Evolutionary conservation across 2,329 filamentous ascomycete genomes (phyloP).

Genomic region (Sporothrix brasiliensis): DNA sequence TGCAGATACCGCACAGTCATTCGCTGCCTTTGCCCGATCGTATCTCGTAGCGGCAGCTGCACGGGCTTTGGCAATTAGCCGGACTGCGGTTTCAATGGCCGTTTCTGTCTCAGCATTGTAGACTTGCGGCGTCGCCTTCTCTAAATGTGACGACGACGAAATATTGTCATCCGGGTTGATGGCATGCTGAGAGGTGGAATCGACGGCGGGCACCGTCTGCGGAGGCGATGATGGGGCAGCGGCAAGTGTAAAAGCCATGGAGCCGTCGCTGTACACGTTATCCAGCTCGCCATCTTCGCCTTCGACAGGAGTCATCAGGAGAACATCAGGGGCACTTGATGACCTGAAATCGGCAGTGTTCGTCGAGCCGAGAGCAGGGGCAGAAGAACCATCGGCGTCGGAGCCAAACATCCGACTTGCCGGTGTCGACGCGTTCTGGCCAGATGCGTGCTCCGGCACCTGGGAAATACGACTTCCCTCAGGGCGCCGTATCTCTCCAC

Average conservation of each 20-base stretch:
- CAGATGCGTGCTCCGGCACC: background rate
- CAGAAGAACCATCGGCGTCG: background rate
- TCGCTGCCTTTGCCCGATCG: background rate
- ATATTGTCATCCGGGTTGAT: background rate
- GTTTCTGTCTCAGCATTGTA: background rate
- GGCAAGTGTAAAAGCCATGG: background rate
- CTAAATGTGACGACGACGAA: background rate
- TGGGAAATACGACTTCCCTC: background rate
- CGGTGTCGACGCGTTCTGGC: background rate
- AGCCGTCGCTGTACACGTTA: background rate
- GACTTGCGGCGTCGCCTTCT: background rate
- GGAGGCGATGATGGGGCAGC: background rate
- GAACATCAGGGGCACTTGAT: background rate
- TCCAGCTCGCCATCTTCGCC: background rate
- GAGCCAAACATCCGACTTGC: background rate
- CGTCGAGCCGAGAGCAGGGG: background rate
- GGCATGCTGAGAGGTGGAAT: background rate
- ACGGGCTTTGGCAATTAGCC: background rate
- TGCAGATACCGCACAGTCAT: too few relatives aligned
- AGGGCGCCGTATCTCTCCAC: background rate
- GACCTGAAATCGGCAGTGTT: background rate
- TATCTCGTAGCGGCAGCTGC: background rate
- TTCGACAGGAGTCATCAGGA: constrained; percentile 3
- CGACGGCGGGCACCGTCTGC: background rate
- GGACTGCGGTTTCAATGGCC: background rate